Base-by-base conservation (phyloP, 306 rosid species). In the Cercis canadensis region DNA sequence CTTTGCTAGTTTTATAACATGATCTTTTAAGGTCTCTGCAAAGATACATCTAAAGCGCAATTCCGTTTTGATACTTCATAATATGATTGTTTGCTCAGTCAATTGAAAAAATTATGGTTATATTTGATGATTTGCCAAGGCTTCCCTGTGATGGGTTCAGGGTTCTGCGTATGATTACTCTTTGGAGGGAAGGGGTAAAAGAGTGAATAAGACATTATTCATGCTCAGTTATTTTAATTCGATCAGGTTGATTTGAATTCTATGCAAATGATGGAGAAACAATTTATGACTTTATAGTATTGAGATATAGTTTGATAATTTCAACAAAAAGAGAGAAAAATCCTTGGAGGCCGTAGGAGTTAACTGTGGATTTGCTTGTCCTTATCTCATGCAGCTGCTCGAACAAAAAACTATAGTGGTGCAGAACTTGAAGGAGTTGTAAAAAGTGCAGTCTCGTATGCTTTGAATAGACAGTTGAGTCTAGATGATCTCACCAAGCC, bases 371-470 rank as follows among this genome's bases (percentile, higher is more conserved):
- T 55, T 72, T 53, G 47, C 55, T 37, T 59, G 37, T 55, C 39
- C 67, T 36, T 66, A 40, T 79, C 40, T 51, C 46, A 51, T 76
- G 82, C 87, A 91, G 99, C 99, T 81, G 97, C 99, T 67, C 91
- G 97, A 65, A 91, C 97, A 7, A 95, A 95, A 82, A 95, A 95
- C 78, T 95, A 76, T 57, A 95, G 99, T 73, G 99, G 99, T 89
- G 99, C 99, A 16, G 99, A 95, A 87, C 96, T 95, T 74, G 97
- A 95, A 87, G 99, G 99, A 79, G 99, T 95, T 78, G 99, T 95
- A 37, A 95, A 91, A 88, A 95, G 97, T 89, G 99, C 99, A 31
- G 99, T 95, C 43, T 95, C 99, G 67, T 95, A 62, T 80, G 97
- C 99, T 72, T 89, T 95, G 70, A 91, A 95, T 85, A 86, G 96